Evolutionary conservation across 768 basidiomycete species (phyloP), one percentile per base, ranked within the genome.

Genomic region (Kwoniella dejecticola): DNA sequence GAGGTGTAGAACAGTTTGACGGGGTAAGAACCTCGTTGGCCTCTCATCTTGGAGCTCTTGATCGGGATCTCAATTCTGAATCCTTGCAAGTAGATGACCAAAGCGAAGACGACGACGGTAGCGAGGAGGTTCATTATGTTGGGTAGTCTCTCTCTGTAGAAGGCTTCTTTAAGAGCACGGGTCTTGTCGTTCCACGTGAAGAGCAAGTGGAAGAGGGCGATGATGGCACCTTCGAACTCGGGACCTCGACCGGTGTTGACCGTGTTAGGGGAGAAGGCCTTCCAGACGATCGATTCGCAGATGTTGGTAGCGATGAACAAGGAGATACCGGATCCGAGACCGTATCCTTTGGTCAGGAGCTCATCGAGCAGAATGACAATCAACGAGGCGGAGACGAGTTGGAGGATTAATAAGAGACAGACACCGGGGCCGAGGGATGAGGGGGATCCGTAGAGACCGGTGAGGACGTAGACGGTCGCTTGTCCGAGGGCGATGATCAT

Each of bases 221-320:
- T 89, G 68, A 98, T 83, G 36, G 95, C 96, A 63, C 96, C 96
- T 75, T 98, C 95, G 69, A 98, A 99, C 79, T 99, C 96, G 53
- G 94, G 90, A 2, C 95, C 95, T 66, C 95, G 90, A 38, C 95
- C 96, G 29, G 93, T 97, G 85, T 98, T 98, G 81, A 98, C 81
- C 46, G 96, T 97, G 21, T 92, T 98, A 10, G 96, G 96, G 1
- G 91, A 94, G 82, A 99, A 98, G 1, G 95, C 96, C 77, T 99
- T 99, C 95, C 95, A 99, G 77, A 98, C 87, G 82, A 99, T 98
- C 65, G 89, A 91, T 80, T 99, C 96, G 80, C 95, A 98, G 71
- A 99, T 98, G 84, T 98, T 99, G 82, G 96, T 98, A 3, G 95
- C 96, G 72, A 98, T 96, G 85, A 98, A 98, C 60, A 98, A 88